These are phyloP conservation scores for Fusarium stilboides DNA, from an alignment of 2,329 filamentous ascomycete genomes.

Conservation along the genomic window DNA sequence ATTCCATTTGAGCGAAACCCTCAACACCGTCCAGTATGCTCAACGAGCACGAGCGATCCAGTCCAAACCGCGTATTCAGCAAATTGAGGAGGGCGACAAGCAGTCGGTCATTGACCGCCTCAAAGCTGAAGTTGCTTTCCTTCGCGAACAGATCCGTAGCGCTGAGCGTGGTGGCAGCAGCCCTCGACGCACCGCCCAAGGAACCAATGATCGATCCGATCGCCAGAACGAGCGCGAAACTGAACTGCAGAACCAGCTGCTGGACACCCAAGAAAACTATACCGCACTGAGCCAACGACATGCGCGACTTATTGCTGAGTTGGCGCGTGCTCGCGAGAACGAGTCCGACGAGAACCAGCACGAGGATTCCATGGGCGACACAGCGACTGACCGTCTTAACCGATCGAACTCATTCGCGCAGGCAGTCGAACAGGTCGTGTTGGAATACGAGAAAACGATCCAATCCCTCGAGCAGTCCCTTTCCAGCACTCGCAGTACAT, in stretches of 20 bases:
- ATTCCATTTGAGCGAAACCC: slow-evolving; percentile 96
- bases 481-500: slow-evolving; percentile 85
- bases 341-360: slow-evolving; percentile 72
- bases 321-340: slow-evolving; percentile 86
- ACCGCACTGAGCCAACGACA: slow-evolving; percentile 91
- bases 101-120: slow-evolving; percentile 93
- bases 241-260: slow-evolving; percentile 92
- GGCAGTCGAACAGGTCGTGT: slow-evolving; percentile 93
- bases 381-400: slow-evolving; percentile 88
- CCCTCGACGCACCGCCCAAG: slow-evolving; percentile 66
- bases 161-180: slow-evolving; percentile 72
- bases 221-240: slow-evolving; percentile 87
- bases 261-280: slow-evolving; percentile 96
- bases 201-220: slow-evolving; percentile 79
- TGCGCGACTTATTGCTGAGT: slow-evolving; percentile 94
- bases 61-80: slow-evolving; percentile 96
- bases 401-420: slow-evolving; percentile 96
- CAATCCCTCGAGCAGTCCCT: slow-evolving; percentile 93
- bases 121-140: slow-evolving; percentile 92
- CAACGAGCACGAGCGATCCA: slow-evolving; percentile 96
- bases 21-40: slow-evolving; percentile 98
- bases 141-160: slow-evolving; percentile 93
- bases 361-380: slow-evolving; percentile 77
- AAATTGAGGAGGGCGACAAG: slow-evolving; percentile 93
- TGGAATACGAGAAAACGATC: slow-evolving; percentile 99